Evolutionary conservation across 345 rosid species (phyloP), one percentile per base, ranked within the genome.

Genomic region (Camelina laxa): DNA sequence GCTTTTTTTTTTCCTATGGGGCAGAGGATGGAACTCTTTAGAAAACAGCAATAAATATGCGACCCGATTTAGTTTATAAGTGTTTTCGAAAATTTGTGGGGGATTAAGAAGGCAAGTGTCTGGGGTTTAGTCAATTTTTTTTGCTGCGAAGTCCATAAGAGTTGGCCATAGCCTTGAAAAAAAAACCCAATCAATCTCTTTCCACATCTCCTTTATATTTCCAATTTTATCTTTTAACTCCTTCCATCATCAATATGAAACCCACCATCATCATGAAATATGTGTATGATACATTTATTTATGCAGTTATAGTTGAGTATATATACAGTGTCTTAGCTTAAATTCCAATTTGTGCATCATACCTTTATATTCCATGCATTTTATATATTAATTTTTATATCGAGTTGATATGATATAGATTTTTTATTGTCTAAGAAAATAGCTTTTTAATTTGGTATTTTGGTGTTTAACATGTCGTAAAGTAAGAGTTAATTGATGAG

Each of bases 91-190:
- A 55, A 16, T 44, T 13, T 65, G 71, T 60, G 67, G 67, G 44
- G 58, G 60, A 17, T 55, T 17, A 67, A 58, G 24, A 66, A 33
- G 73, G 62, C 55, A 59, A n/a, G 31, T 56, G 65, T 22, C 27
- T 45, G 65, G 21, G 58, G 9, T 13, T 59, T 45, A 47, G 75
- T 63, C 75, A 63, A 65, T 53, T 35, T 33, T 20, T n/a, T 8
- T 59, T 55, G 53, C 27, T 70, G 61, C 75, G 38, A 70, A 63
- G 80, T 70, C 75, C 47, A 63, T 63, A 47, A 55, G 80, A 56
- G 75, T 47, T 76, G 75, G 80, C 75, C 70, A 69, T 45, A 48
- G 60, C 65, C 57, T 62, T 63, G 60, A 44, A 56, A 64, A 70
- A 63, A 15, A 47, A 70, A 47, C 7, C 20, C 31, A 49, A 57